phyloP scores from a whole-genome alignment of 495 filamentous ascomycete genomes.

The Parathielavia hyrcaniae region DNA sequence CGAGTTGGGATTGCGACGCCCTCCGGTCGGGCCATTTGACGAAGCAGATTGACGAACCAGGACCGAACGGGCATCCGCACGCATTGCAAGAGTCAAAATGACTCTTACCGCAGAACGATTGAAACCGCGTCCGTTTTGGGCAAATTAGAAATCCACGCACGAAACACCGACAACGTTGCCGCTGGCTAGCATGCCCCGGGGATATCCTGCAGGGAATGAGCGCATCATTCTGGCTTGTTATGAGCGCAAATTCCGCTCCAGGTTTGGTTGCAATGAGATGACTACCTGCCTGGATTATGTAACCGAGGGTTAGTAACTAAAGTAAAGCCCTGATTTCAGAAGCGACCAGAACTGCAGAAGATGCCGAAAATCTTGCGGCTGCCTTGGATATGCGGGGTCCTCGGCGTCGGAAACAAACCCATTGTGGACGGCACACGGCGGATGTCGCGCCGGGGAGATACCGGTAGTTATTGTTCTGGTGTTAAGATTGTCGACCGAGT shows the following conservation, averaged over 20 bases:
- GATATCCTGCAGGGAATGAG: slow-evolving; percentile 6
- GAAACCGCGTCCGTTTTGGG: not conserved
- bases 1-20: slow-evolving; percentile 4
- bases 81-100: slow-evolving; percentile 12
- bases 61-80: not conserved
- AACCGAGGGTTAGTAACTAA: not conserved
- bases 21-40: slow-evolving; percentile 1
- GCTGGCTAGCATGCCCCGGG: not conserved
- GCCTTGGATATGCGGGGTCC: not conserved
- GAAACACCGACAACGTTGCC: not conserved
- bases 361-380: slow-evolving; percentile 1
- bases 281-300: slow-evolving; percentile 5
- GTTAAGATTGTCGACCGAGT: not conserved
- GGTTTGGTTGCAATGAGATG: not conserved
- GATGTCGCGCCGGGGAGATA: not conserved
- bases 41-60: slow-evolving; percentile 1
- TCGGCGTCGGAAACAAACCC: not conserved
- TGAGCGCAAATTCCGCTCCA: not conserved
- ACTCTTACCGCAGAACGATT: slow-evolving; percentile 5
- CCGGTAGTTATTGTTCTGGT: not conserved
- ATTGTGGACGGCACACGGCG: not conserved
- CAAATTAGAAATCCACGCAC: slow-evolving; percentile 12
- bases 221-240: slow-evolving; percentile 7
- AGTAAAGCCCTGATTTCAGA: not conserved
- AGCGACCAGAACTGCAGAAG: slow-evolving; percentile 6